These are phyloP conservation scores for Uronychia binucleata DNA, from an alignment of 73 alveolate species.

Conservation along the genomic window DNA sequence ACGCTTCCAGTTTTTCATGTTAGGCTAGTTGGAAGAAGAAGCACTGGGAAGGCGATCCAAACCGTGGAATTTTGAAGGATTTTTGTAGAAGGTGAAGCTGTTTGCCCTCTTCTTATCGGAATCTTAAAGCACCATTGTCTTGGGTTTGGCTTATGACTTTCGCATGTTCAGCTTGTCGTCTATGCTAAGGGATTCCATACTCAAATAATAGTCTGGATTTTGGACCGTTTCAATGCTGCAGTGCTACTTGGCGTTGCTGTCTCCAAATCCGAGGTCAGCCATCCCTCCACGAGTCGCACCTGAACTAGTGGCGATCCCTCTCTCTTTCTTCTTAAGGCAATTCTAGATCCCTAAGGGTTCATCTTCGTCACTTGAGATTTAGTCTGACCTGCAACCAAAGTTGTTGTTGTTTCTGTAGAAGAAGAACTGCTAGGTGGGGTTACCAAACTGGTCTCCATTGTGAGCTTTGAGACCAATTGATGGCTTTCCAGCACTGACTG, in stretches of 20 bases:
- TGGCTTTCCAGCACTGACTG: too few species aligned
- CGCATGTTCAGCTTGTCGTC: not conserved
- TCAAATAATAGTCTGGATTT: not conserved
- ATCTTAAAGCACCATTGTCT: not conserved
- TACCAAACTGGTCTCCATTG: not conserved
- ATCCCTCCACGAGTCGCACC: not conserved
- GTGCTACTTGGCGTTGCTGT: not conserved
- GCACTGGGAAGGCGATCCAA: not conserved
- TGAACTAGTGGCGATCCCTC: not conserved
- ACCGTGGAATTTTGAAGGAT: not conserved
- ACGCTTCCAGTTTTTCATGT: not conserved
- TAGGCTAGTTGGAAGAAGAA: too few species aligned
- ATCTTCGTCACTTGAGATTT: not conserved
- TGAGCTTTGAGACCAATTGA: too few species aligned
- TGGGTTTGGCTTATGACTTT: not conserved
- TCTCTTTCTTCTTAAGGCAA: not conserved
- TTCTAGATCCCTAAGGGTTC: not conserved
- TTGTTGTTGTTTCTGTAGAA: not conserved
- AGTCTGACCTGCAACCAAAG: not conserved
- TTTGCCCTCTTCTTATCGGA: not conserved
- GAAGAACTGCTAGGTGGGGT: not conserved
- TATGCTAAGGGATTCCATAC: not conserved
- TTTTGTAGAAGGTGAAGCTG: not conserved
- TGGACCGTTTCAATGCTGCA: not conserved
- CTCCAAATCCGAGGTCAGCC: not conserved